These are phyloP conservation scores for Penstemon davidsonii DNA, from an alignment of 257 asterid species.

Conservation along the genomic window DNA sequence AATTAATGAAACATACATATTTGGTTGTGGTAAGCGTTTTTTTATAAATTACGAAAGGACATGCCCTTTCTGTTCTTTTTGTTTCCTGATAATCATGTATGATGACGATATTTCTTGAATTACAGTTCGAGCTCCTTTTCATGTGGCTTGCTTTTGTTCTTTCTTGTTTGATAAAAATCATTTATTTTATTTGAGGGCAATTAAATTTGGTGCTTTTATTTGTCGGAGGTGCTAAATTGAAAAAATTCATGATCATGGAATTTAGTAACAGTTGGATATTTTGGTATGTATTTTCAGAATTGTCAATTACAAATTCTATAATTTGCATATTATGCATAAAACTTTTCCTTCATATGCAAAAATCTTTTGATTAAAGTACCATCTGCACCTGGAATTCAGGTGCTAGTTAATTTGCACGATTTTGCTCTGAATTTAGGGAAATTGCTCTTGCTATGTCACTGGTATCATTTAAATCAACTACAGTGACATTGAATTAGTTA, in stretches of 20 bases:
- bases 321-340: not conserved
- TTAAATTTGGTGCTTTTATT: not conserved
- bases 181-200: not conserved
- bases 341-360: not conserved
- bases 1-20: no score
- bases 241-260: not conserved
- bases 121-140: no score
- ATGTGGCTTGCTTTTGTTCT: not conserved
- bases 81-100: no score
- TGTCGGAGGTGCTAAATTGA: not conserved
- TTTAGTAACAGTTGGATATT: not conserved
- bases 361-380: not conserved
- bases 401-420: no score
- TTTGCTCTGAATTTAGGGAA: no score
- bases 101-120: no score
- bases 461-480: no score
- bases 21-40: not conserved
- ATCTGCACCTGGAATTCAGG: no score
- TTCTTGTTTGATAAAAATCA: not conserved
- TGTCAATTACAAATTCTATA: not conserved
- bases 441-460: no score
- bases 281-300: not conserved
- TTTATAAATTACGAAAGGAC: no score
- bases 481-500: no score
- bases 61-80: no score